phyloP scores from a whole-genome alignment of 2,329 filamentous ascomycete species.

The Rhinocladiella mackenziei region DNA sequence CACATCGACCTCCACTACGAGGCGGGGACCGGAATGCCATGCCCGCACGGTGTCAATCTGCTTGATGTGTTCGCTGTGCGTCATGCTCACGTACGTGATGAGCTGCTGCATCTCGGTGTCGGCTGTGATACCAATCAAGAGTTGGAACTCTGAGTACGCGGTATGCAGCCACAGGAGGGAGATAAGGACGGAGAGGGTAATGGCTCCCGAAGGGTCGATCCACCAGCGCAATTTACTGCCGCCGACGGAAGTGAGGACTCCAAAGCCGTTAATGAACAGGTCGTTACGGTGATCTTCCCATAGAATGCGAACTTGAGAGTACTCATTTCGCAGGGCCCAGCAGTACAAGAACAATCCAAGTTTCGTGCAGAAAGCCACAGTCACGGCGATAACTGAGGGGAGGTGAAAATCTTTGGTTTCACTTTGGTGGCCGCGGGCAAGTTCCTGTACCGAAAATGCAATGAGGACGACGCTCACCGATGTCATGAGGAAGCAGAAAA shows the following conservation, averaged over 20 bases:
- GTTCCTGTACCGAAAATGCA: conserved; percentile 73
- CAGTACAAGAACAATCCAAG: conserved; percentile 83
- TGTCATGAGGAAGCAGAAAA: conserved; percentile 95
- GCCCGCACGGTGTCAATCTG: conserved; percentile 94
- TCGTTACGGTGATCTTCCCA: conserved; percentile 99
- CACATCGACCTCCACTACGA: conserved; percentile 93
- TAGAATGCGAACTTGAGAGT: conserved; percentile 84
- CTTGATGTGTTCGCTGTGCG: conserved; percentile 72
- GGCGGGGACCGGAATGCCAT: conserved; percentile 81
- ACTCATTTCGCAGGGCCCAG: conserved; percentile 83
- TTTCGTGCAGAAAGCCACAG: conserved; percentile 80
- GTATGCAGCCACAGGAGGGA: conserved; percentile 77
- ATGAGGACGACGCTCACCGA: conserved; percentile 89
- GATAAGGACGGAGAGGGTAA: conserved; percentile 75
- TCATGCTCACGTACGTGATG: conserved; percentile 94
- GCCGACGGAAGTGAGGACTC: conserved; percentile 85
- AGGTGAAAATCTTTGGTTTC: conserved; percentile 67
- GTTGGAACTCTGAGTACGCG: conserved; percentile 81
- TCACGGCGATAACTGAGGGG: conserved; percentile 79
- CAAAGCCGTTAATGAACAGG: conserved; percentile 91
- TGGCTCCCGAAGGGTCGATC: conserved; percentile 89
- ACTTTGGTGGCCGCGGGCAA: conserved; percentile 50
- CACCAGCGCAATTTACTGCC: conserved; percentile 88
- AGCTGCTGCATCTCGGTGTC: conserved; percentile 83
- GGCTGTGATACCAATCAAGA: conserved; percentile 85